Evolutionary conservation across 768 basidiomycete species (phyloP).

Genomic region (Daedaleopsis sinensis): DNA sequence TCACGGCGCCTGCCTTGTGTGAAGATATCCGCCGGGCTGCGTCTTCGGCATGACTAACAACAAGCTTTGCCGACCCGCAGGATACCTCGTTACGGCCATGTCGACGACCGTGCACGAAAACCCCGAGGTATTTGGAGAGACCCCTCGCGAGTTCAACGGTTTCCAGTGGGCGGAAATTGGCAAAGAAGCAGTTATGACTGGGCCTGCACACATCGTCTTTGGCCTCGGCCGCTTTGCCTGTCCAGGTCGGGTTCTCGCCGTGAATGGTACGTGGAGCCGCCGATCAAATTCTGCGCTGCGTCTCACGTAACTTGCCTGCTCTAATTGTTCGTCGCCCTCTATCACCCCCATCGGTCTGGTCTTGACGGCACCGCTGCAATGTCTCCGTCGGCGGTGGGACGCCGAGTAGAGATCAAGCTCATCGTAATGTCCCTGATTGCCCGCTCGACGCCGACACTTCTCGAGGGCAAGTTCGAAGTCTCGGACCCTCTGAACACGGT

Average conservation of each 20-base stretch:
- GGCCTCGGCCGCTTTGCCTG: slow-evolving; percentile 40
- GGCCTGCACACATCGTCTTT: slow-evolving; percentile 35
- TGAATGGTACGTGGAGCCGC: slow-evolving; percentile 27
- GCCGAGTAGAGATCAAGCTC: slow-evolving; percentile 38
- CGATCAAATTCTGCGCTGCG: background rate
- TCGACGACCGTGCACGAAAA: slow-evolving; percentile 34
- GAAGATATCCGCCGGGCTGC: too few relatives aligned
- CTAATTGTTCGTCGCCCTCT: background rate
- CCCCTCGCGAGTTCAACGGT: slow-evolving; percentile 32
- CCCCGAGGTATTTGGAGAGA: slow-evolving; percentile 27
- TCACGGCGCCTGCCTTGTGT: too few relatives aligned
- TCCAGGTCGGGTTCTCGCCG: slow-evolving; percentile 36
- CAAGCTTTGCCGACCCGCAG: too few relatives aligned
- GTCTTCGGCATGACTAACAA: too few relatives aligned
- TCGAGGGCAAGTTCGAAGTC: slow-evolving; percentile 34
- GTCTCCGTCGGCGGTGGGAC: too few relatives aligned
- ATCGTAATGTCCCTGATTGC: slow-evolving; percentile 35
- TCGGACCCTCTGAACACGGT: slow-evolving; percentile 37
- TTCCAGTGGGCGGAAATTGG: slow-evolving; percentile 34
- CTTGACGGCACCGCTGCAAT: background rate
- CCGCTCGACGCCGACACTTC: slow-evolving; percentile 33
- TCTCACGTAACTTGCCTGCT: background rate
- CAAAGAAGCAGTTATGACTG: slow-evolving; percentile 35
- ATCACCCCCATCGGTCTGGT: background rate
- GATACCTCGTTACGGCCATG: slow-evolving; percentile 34